Evolutionary conservation across 345 rosid genomes (phyloP), one percentile per base, ranked within the genome.

Genomic region (Pseudoturritis turrita): DNA sequence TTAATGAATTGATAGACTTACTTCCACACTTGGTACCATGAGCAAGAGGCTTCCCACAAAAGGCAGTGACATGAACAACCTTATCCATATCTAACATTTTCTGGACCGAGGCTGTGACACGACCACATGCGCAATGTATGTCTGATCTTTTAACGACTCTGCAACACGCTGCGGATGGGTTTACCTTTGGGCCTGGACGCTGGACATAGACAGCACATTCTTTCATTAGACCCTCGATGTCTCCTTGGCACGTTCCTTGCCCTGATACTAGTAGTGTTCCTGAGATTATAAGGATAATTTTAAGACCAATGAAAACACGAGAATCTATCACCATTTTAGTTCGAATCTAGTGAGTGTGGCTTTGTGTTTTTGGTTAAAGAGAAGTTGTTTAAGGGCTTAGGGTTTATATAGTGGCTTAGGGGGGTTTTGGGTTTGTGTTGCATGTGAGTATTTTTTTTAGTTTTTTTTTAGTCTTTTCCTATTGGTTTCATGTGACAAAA

Each of bases 21-120:
- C 80, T 77, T 58, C 80, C 80, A 77, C 80, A 77, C 58, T 71
- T 77, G 28, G 69, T 65, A 49, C 80, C 80, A 41, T 71, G 80
- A 59, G 77, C 58, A 1, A 77, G 73, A 22, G 80, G 77, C 51
- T 54, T 77, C 14, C 80, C 80, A 70, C 80, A 77, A 71, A 77
- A 77, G 51, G 80, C 60, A 50, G 77, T 65, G 43, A 77, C 73
- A 52, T 65, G 77, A 57, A 77, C 77, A 25, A 77, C 80, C 58
- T 77, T 77, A 26, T 26, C 31, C 80, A 77, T 71, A 19, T 77
- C 77, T 43, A 77, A 71, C 72, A 70, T 70, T 53, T 77, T 57
- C 4, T 41, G 56, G 12, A 71, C 80, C 3, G 72, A 55, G 28
- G 26, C 21, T 10, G 77, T 77, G 59, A 71, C 7, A 52, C 71